phyloP scores from a whole-genome alignment of 164 flowering plant species.

The Houttuynia cordata region DNA sequence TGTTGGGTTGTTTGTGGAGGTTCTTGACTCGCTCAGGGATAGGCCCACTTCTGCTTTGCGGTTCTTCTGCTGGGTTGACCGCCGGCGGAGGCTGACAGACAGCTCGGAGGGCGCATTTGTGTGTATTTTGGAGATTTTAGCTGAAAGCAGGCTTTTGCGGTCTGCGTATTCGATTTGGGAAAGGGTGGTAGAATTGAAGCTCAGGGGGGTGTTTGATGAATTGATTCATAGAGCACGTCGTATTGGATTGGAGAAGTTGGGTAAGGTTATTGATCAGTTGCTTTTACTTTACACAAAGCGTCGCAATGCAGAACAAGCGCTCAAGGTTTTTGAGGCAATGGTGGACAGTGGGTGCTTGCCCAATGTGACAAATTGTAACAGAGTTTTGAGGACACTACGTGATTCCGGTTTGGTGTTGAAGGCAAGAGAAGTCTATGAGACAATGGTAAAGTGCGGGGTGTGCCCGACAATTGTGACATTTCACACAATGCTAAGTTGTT shows the following conservation, averaged over 20 bases:
- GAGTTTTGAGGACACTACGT: conserved; percentile 42
- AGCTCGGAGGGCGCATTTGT: conserved; percentile 25
- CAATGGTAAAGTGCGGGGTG: conserved; percentile 40
- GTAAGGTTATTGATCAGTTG: conserved; percentile 36
- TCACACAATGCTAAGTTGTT: conserved; percentile 49
- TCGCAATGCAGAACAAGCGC: conserved; percentile 26
- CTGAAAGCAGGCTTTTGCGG: conserved; percentile 21
- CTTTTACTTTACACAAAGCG: conserved; percentile 35
- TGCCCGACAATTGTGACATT: conserved; percentile 44
- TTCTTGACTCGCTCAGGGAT: conserved; percentile 21
- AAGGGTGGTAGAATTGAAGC: conserved; percentile 17
- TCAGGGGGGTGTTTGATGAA: conserved; percentile 32
- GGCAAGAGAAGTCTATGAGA: conserved; percentile 35
- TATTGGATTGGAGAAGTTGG: conserved; percentile 11
- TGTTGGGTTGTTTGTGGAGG: conserved; percentile 26
- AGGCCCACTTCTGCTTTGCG: conserved; percentile 35
- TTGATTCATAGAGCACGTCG: conserved; percentile 25
- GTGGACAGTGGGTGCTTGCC: conserved; percentile 36
- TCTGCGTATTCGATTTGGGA: conserved; percentile 34
- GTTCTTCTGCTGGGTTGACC: conserved; percentile 45
- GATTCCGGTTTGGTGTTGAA: conserved; percentile 20
- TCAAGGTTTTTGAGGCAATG: conserved; percentile 47
- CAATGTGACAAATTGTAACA: conserved; percentile 59
- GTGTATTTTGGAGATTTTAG: conserved; percentile 35
- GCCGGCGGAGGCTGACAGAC: conserved; percentile 28